Conservation (phyloP, 768 basidiomycete genomes). For the Boletus rex-veris region DNA sequence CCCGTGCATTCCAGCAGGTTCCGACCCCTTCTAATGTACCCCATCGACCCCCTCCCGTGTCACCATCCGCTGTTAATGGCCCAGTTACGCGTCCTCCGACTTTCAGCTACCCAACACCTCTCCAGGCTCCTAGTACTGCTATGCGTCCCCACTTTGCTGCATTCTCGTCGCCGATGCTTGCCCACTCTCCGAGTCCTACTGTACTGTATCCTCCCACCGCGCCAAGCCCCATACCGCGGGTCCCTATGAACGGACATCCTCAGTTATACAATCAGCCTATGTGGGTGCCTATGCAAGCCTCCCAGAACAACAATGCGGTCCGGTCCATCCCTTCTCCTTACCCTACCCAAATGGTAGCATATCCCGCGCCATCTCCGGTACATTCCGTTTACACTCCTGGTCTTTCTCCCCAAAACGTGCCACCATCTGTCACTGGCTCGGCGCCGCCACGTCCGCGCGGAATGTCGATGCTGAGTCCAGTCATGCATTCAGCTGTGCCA, state of each 20-base stretch:
- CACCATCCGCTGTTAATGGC: conserved; percentile 44
- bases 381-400: conserved; percentile 46
- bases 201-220: conserved; percentile 62
- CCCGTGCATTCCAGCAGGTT: conserved; percentile 84
- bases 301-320: conserved; percentile 51
- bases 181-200: conserved; percentile 65
- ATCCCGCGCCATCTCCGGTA: conserved; percentile 50
- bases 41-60: conserved; percentile 46
- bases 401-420: conserved; percentile 39
- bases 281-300: conserved; percentile 56
- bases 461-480: conserved; percentile 69
- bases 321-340: conserved; percentile 59
- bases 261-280: conserved; percentile 59
- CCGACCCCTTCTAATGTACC: conserved; percentile 55
- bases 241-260: conserved; percentile 60
- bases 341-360: conserved; percentile 60
- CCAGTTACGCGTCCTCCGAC: conserved; percentile 25
- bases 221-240: conserved; percentile 63
- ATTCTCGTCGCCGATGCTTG: conserved; percentile 70
- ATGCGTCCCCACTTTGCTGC: conserved; percentile 56
- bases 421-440: conserved; percentile 27
- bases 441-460: conserved; percentile 44
- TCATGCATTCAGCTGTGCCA: conserved; percentile 55
- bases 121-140: conserved; percentile 41
- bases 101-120: conserved; percentile 36